Evolutionary conservation across 1,139 yeast species (phyloP).

Genomic region (Debaryomycetaceae sp.): DNA sequence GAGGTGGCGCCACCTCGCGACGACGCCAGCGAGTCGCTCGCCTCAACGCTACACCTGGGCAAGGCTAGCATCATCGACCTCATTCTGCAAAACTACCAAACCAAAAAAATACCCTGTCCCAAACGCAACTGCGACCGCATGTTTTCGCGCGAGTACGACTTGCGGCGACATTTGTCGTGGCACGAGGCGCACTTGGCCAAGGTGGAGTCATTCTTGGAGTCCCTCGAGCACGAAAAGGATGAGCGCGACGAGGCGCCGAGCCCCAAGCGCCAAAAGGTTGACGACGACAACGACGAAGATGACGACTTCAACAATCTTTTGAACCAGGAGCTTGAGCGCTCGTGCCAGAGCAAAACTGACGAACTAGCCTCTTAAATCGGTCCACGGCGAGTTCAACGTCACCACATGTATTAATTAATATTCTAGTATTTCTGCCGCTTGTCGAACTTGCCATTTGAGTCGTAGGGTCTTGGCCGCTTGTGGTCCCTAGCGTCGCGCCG

Average conservation of each 20-base stretch:
- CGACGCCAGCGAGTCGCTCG: conserved; percentile 21
- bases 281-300: conserved; percentile 11
- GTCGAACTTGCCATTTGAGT: conserved; percentile 24
- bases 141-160: conserved; percentile 45
- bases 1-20: conserved; percentile 1
- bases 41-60: conserved; percentile 17
- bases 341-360: conserved; percentile 1
- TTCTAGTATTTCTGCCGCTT: conserved; percentile 28
- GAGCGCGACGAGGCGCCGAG: conserved; percentile 7
- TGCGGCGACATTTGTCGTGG: conserved; percentile 52
- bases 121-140: conserved; percentile 42
- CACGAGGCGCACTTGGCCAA: conserved; percentile 38
- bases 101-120: conserved; percentile 40
- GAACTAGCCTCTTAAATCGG: not conserved
- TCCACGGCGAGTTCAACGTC: not conserved
- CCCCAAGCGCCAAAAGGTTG: conserved; percentile 7
- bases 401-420: not conserved
- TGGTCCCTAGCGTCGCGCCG: conserved; percentile 11
- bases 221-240: conserved; percentile 18
- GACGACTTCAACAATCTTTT: conserved; percentile 25
- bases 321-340: conserved; percentile 24
- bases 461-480: conserved; percentile 25
- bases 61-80: conserved; percentile 29
- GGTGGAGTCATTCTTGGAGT: conserved; percentile 28
- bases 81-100: conserved; percentile 31